phyloP scores from a whole-genome alignment of 257 asterid genomes.

The Avicennia marina region DNA sequence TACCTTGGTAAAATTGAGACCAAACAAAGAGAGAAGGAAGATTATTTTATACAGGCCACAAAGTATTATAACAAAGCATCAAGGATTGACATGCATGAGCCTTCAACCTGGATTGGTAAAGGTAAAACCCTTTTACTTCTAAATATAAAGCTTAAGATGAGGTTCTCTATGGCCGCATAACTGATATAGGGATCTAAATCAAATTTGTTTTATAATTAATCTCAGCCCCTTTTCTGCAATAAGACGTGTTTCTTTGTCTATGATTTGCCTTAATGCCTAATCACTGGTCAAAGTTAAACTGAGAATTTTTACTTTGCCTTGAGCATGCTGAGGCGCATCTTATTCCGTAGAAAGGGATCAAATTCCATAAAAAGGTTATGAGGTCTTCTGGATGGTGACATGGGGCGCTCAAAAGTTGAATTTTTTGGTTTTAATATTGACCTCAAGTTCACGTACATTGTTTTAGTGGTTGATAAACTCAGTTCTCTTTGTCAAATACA shows the following conservation, averaged over 20 bases:
- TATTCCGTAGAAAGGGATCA: neutral
- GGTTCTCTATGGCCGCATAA: conserved; percentile 1
- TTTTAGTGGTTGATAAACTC: too few species aligned
- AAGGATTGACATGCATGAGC: conserved; percentile 96
- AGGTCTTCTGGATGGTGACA: neutral
- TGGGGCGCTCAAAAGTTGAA: neutral
- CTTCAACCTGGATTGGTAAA: conserved; percentile 99
- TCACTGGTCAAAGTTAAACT: neutral
- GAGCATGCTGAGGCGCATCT: neutral
- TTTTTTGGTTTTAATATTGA: neutral
- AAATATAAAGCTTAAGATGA: conserved; percentile 6
- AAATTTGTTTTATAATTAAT: neutral
- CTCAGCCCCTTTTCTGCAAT: neutral
- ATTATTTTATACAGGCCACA: conserved; percentile 86
- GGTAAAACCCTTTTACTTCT: conserved; percentile 38
- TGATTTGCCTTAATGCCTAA: conserved; percentile 6
- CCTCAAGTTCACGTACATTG: too few species aligned
- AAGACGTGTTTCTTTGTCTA: neutral
- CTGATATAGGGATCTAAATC: conserved; percentile 2
- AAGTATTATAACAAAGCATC: conserved; percentile 97
- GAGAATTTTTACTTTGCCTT: neutral
- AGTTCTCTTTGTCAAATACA: too few species aligned
- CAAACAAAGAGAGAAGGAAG: conserved; percentile 87
- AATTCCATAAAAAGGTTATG: neutral
- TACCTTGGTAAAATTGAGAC: conserved; percentile 89